Evolutionary conservation across 768 basidiomycete genomes (phyloP).

Genomic region (Auricularia sp.): DNA sequence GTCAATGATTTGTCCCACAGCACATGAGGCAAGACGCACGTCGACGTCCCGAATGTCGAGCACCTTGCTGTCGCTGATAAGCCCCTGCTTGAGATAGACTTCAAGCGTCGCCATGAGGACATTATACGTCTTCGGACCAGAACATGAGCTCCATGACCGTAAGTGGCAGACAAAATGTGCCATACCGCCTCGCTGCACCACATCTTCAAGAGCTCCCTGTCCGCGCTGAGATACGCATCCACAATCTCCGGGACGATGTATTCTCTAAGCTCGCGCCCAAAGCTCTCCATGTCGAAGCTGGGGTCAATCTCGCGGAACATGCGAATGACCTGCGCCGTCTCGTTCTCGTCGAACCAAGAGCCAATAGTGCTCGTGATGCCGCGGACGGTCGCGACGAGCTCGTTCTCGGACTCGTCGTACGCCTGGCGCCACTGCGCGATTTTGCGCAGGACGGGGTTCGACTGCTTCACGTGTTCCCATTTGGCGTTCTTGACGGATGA

Average conservation of each 20-base stretch:
- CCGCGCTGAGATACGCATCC: slow-evolving; percentile 88
- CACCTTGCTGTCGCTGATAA: slow-evolving; percentile 87
- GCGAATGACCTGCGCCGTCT: slow-evolving; percentile 90
- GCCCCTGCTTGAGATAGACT: slow-evolving; percentile 80
- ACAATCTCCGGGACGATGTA: slow-evolving; percentile 98
- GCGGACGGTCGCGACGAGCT: slow-evolving; percentile 71
- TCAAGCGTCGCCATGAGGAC: slow-evolving; percentile 99
- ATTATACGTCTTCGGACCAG: slow-evolving; percentile 67
- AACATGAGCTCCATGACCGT: too few relatives aligned
- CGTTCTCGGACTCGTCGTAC: slow-evolving; percentile 91
- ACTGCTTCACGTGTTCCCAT: slow-evolving; percentile 73
- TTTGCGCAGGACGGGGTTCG: slow-evolving; percentile 63
- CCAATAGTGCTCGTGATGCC: slow-evolving; percentile 78
- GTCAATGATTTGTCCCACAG: slow-evolving; percentile 1
- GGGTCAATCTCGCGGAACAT: slow-evolving; percentile 86
- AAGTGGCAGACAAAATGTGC: too few relatives aligned
- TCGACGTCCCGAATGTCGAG: slow-evolving; percentile 97
- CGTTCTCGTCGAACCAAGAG: slow-evolving; percentile 93
- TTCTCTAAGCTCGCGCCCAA: slow-evolving; percentile 84
- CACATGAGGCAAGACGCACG: slow-evolving; percentile 36
- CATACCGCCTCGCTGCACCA: slow-evolving; percentile 97
- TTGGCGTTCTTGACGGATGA: slow-evolving; percentile 68
- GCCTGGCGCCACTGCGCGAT: slow-evolving; percentile 50
- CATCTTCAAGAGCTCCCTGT: slow-evolving; percentile 69
- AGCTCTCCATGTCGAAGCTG: slow-evolving; percentile 71